phyloP scores from a whole-genome alignment of 495 filamentous ascomycete species.

The Talaromyces liani region DNA sequence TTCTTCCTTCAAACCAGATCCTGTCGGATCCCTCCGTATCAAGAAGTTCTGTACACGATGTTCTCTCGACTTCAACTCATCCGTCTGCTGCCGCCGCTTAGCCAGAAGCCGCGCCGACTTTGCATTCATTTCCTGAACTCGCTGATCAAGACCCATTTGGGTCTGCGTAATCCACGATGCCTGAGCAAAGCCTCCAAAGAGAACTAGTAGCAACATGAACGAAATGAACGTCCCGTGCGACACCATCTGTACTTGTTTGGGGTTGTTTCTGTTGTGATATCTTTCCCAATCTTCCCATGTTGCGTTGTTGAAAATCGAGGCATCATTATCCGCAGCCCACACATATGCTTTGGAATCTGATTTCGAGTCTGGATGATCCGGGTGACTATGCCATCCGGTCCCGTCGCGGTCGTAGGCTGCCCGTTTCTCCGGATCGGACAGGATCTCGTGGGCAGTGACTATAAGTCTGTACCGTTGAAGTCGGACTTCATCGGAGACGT shows the following conservation, averaged over 20 bases:
- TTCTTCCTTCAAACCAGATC: conserved; percentile 36
- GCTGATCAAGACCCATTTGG: conserved; percentile 50
- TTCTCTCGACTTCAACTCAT: conserved; percentile 41
- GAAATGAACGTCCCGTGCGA: conserved; percentile 69
- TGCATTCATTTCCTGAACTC: conserved; percentile 52
- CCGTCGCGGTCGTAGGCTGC: conserved; percentile 76
- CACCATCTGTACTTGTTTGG: conserved; percentile 51
- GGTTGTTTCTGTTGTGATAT: conserved; percentile 61
- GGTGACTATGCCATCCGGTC: conserved; percentile 62
- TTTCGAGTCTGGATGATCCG: conserved; percentile 17
- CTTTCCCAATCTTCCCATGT: conserved; percentile 99
- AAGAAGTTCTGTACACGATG: conserved; percentile 69
- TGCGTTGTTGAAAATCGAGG: conserved; percentile 67
- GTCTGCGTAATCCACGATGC: conserved; percentile 55
- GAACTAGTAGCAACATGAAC: conserved; percentile 56
- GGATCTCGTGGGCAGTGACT: conserved; percentile 78
- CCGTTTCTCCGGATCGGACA: conserved; percentile 74
- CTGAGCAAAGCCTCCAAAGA: conserved; percentile 61
- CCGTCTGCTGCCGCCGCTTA: conserved; percentile 42
- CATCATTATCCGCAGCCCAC: conserved; percentile 25
- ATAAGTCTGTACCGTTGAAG: conserved; percentile 84
- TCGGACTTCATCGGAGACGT: conserved; percentile 46
- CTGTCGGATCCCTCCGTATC: conserved; percentile 52
- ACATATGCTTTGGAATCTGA: conserved; percentile 15
- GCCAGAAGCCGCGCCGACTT: conserved; percentile 55